A percentile compares a stretch with the other conserved stretches of the same genome.
Conservation (phyloP, 1,284 basidiomycete genomes). For the Apiotrichum mycotoxinovorans region DNA sequence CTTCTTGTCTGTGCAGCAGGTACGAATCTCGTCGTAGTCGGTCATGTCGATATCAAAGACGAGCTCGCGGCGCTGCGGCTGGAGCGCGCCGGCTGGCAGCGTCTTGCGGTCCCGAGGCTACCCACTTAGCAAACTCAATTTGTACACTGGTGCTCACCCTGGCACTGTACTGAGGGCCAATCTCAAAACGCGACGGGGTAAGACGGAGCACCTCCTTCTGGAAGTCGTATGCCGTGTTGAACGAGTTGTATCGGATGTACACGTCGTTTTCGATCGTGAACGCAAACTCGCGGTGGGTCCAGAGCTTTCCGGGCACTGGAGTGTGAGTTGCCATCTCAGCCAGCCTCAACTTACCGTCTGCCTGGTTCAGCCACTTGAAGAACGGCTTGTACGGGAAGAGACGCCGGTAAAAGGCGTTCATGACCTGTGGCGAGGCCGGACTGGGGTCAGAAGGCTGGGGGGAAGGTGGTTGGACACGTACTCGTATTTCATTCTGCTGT, state of each 20-base stretch:
- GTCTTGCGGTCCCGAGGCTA: slow-evolving; percentile 90
- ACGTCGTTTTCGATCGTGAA: slow-evolving; percentile 89
- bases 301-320: slow-evolving; percentile 60
- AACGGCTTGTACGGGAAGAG: slow-evolving; percentile 93
- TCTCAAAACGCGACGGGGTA: slow-evolving; percentile 91
- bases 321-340: not conserved
- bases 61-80: slow-evolving; percentile 80
- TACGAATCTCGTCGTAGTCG: slow-evolving; percentile 94
- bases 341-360: slow-evolving; percentile 54
- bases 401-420: slow-evolving; percentile 86
- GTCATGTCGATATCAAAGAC: slow-evolving; percentile 99
- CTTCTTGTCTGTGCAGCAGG: slow-evolving; percentile 86
- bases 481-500: slow-evolving; percentile 19
- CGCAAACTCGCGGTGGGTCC: slow-evolving; percentile 93
- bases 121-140: too few species aligned
- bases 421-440: slow-evolving; percentile 60
- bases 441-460: slow-evolving; percentile 21
- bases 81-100: slow-evolving; percentile 68
- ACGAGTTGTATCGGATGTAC: slow-evolving; percentile 94
- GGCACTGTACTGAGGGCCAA: slow-evolving; percentile 89
- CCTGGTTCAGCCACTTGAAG: slow-evolving; percentile 93
- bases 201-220: slow-evolving; percentile 81
- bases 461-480: not conserved
- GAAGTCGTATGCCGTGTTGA: slow-evolving; percentile 77
- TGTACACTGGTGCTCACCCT: slow-evolving; percentile 57